Percentiles rank a stretch among this genome's conserved stretches.
These are phyloP conservation scores for Blastobotrys ciferrii DNA, from an alignment of 1,139 yeast genomes.

Conservation along the genomic window DNA sequence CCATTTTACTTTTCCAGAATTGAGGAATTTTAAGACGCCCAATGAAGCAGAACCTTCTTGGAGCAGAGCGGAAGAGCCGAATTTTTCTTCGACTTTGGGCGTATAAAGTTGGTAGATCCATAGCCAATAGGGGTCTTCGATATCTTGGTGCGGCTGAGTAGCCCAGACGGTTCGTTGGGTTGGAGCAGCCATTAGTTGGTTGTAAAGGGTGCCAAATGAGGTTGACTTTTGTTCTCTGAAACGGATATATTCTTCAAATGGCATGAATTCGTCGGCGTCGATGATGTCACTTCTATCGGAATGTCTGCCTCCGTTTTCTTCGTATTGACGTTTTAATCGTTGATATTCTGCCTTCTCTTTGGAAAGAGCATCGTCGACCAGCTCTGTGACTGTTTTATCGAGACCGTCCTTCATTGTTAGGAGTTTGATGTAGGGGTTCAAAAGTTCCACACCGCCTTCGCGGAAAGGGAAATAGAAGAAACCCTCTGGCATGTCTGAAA, in stretches of 20 bases:
- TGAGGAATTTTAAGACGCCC: conserved; percentile 12
- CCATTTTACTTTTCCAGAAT: conserved; percentile 16
- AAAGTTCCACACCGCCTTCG: conserved; percentile 22
- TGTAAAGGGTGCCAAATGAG: conserved; percentile 9
- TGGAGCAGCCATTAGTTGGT: conserved; percentile 10
- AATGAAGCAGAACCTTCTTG: conserved; percentile 12
- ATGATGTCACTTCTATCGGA: neutral
- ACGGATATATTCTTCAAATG: conserved; percentile 10
- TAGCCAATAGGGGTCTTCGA: conserved; percentile 4
- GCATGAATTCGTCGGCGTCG: conserved; percentile 11
- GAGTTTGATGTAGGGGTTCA: conserved; percentile 17
- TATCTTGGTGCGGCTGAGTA: neutral
- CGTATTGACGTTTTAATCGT: conserved; percentile 6
- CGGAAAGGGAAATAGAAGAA: conserved; percentile 22
- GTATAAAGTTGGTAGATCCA: conserved; percentile 16
- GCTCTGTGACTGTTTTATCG: conserved; percentile 3
- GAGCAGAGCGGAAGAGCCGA: conserved; percentile 8
- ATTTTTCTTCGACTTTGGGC: conserved; percentile 15
- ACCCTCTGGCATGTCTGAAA: conserved; percentile 15
- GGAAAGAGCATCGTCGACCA: conserved; percentile 13
- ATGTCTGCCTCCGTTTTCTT: neutral
- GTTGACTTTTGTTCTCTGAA: conserved; percentile 12
- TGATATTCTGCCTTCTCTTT: conserved; percentile 14
- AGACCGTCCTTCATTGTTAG: conserved; percentile 9
- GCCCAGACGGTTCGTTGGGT: neutral